These are phyloP conservation scores for Parasarocladium wereldwijsianum DNA, from an alignment of 2,329 filamentous ascomycete genomes.

Conservation along the genomic window DNA sequence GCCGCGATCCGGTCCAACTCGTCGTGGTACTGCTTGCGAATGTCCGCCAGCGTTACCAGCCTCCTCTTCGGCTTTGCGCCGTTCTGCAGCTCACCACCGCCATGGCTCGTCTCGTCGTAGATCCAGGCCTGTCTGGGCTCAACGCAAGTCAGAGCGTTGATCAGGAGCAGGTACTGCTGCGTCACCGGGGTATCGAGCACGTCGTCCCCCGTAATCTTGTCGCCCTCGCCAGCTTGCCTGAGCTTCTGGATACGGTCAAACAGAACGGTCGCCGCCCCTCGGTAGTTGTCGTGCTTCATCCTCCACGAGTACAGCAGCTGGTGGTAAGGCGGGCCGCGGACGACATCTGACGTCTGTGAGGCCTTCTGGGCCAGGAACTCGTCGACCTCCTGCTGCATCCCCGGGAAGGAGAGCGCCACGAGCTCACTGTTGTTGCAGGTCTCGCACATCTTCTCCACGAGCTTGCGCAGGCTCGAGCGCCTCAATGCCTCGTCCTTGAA, in stretches of 20 bases:
- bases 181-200: conserved; percentile 49
- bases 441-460: conserved; percentile 57
- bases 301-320: conserved; percentile 88
- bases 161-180: conserved; percentile 73
- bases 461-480: conserved; percentile 52
- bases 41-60: conserved; percentile 72
- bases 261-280: conserved; percentile 54
- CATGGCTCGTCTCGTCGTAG: conserved; percentile 28
- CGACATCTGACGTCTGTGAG: conserved; percentile 51
- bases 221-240: conserved; percentile 41
- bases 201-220: conserved; percentile 38
- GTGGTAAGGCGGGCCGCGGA: conserved; percentile 62
- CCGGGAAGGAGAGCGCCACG: conserved; percentile 63
- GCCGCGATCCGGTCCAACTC: conserved; percentile 80
- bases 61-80: conserved; percentile 38
- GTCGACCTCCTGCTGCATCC: conserved; percentile 66
- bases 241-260: conserved; percentile 51
- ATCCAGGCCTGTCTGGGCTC: conserved; percentile 71
- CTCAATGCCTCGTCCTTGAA: conserved; percentile 61
- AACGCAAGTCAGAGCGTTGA: conserved; percentile 84
- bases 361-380: conserved; percentile 60
- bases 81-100: neutral
- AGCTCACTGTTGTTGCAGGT: conserved; percentile 51
- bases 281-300: conserved; percentile 70
- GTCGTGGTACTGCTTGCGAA: conserved; percentile 77